These are phyloP conservation scores for Didymella keratinophila DNA, from an alignment of 2,329 filamentous ascomycete species.

Conservation along the genomic window DNA sequence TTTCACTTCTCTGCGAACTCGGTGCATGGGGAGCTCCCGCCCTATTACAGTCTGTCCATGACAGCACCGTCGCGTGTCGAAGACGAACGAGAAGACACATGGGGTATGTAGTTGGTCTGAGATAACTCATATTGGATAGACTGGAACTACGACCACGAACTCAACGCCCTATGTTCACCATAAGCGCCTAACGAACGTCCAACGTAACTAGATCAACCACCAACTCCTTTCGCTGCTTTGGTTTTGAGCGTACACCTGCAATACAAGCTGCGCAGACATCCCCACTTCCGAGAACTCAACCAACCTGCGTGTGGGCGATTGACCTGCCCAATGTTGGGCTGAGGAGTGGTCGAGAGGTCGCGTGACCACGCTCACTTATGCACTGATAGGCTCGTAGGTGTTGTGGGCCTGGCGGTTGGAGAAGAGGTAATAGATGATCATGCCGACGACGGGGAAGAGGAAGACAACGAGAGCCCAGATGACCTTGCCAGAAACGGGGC, in stretches of 20 bases:
- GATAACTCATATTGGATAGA: neutral
- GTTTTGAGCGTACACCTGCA: neutral
- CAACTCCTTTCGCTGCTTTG: conserved; percentile 1
- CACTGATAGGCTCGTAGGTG: conserved; percentile 61
- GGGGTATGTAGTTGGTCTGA: neutral
- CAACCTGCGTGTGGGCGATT: neutral
- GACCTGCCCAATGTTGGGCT: neutral
- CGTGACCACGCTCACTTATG: conserved; percentile 20
- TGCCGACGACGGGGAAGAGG: conserved; percentile 68
- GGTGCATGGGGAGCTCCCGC: too few relatives aligned
- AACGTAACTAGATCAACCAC: neutral
- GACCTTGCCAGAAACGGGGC: conserved; percentile 64
- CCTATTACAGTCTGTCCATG: neutral
- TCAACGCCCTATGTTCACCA: neutral
- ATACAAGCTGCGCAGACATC: neutral
- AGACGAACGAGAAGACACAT: neutral
- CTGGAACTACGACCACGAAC: neutral
- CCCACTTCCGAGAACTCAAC: neutral
- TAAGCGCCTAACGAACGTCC: conserved; percentile 4
- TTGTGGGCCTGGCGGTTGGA: conserved; percentile 67
- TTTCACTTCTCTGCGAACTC: neutral
- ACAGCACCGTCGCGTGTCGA: neutral
- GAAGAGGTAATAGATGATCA: conserved; percentile 70
- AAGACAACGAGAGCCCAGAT: conserved; percentile 71
- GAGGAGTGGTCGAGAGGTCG: neutral